Conservation (phyloP, 257 asterid species). For the Scutellaria baicalensis region DNA sequence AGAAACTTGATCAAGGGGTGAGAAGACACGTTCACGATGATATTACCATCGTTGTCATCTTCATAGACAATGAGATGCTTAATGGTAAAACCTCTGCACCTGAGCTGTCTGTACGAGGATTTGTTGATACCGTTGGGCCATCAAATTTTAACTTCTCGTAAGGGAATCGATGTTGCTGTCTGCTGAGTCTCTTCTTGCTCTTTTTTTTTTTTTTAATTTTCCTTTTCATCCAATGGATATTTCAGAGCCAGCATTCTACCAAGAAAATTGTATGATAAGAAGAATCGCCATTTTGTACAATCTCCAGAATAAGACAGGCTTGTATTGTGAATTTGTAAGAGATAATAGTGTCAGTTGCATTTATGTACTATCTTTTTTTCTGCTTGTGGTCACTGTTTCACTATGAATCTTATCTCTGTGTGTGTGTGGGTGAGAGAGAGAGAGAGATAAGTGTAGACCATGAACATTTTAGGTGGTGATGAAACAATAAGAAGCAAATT, state of each 20-base stretch:
- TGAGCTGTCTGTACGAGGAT: conserved; percentile 51
- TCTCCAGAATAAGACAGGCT: background rate
- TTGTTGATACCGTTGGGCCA: conserved; percentile 45
- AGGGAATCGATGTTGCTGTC: background rate
- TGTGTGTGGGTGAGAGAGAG: too few relatives aligned
- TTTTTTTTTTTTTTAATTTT: too few relatives aligned
- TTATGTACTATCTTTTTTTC: background rate
- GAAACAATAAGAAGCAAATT: too few relatives aligned
- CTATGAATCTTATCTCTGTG: too few relatives aligned
- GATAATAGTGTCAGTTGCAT: background rate
- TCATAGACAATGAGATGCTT: conserved; percentile 44
- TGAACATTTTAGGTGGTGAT: too few relatives aligned
- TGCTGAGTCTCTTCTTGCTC: background rate
- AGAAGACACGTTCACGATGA: conserved; percentile 66
- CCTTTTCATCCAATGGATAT: background rate
- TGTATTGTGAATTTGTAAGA: background rate
- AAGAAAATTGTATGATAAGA: background rate
- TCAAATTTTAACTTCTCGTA: conserved; percentile 34
- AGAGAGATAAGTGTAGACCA: too few relatives aligned
- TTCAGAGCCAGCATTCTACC: background rate
- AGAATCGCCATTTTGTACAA: background rate
- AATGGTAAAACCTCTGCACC: conserved; percentile 21
- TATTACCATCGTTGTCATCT: conserved; percentile 60
- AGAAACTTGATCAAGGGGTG: conserved; percentile 31
- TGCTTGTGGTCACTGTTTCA: background rate